phyloP scores from a whole-genome alignment of 1,139 yeast genomes.

The Komagataea norvegica region DNA sequence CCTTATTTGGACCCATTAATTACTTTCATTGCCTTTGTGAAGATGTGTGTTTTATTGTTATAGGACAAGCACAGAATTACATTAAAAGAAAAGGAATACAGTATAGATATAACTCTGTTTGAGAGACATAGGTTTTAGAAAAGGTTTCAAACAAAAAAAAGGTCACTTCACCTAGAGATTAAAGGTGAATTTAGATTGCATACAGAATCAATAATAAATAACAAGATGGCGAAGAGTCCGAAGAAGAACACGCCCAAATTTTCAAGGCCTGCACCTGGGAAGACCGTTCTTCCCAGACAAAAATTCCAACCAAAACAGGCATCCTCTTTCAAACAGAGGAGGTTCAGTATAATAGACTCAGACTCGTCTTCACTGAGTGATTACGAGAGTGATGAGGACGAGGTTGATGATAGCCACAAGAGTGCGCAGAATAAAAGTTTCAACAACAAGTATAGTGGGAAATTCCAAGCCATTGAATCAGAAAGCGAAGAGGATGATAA shows the following conservation, averaged over 20 bases:
- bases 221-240: constrained; percentile 22
- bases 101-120: too few relatives aligned
- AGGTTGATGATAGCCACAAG: constrained; percentile 6
- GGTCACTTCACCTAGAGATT: too few relatives aligned
- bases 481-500: constrained; percentile 27
- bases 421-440: too few relatives aligned
- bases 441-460: constrained; percentile 9
- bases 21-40: background rate
- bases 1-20: too few relatives aligned
- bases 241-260: constrained; percentile 18
- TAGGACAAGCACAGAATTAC: background rate
- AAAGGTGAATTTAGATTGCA: too few relatives aligned
- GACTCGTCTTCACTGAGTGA: constrained; percentile 27
- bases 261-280: constrained; percentile 24
- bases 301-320: constrained; percentile 11
- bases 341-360: constrained; percentile 26
- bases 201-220: too few relatives aligned
- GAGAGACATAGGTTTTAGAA: too few relatives aligned
- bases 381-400: constrained; percentile 20
- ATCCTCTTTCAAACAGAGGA: constrained; percentile 17
- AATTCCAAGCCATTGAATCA: constrained; percentile 27
- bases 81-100: too few relatives aligned
- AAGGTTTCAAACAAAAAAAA: too few relatives aligned
- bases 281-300: constrained; percentile 23
- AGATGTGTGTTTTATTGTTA: constrained; percentile 6